phyloP scores from a whole-genome alignment of 2,329 filamentous ascomycete genomes.

The Knoxdaviesia proteae region DNA sequence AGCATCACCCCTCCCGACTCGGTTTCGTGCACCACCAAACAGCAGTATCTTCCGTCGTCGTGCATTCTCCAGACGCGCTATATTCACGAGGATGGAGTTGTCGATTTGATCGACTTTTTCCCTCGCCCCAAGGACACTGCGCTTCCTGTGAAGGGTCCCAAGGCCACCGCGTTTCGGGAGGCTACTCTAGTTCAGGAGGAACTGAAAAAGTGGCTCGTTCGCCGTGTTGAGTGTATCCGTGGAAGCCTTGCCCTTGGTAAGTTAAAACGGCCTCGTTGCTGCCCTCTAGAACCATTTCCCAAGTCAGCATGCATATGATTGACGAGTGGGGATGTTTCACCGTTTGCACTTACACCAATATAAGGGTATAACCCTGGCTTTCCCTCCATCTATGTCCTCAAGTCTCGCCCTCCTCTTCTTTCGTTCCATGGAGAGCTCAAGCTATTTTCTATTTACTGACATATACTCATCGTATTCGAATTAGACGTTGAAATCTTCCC shows the following conservation, averaged over 20 bases:
- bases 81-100: conserved; percentile 54
- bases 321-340: too few relatives aligned
- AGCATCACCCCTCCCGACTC: conserved; percentile 35
- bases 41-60: conserved; percentile 55
- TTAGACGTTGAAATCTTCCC: conserved; percentile 50
- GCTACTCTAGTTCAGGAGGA: conserved; percentile 32
- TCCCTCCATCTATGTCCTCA: too few relatives aligned
- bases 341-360: too few relatives aligned
- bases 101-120: conserved; percentile 57
- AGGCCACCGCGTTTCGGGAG: conserved; percentile 31
- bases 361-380: too few relatives aligned
- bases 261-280: not conserved
- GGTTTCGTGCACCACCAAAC: conserved; percentile 45
- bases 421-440: not conserved
- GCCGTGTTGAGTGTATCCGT: conserved; percentile 52
- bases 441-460: not conserved
- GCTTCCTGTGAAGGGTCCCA: conserved; percentile 24
- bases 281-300: too few relatives aligned
- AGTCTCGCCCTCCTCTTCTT: too few relatives aligned
- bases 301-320: too few relatives aligned
- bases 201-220: conserved; percentile 50
- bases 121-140: conserved; percentile 42
- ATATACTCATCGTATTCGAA: conserved; percentile 1
- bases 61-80: conserved; percentile 63
- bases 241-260: conserved; percentile 39